These are phyloP conservation scores for Alternaria panax DNA, from an alignment of 2,329 filamentous ascomycete genomes.

Conservation along the genomic window DNA sequence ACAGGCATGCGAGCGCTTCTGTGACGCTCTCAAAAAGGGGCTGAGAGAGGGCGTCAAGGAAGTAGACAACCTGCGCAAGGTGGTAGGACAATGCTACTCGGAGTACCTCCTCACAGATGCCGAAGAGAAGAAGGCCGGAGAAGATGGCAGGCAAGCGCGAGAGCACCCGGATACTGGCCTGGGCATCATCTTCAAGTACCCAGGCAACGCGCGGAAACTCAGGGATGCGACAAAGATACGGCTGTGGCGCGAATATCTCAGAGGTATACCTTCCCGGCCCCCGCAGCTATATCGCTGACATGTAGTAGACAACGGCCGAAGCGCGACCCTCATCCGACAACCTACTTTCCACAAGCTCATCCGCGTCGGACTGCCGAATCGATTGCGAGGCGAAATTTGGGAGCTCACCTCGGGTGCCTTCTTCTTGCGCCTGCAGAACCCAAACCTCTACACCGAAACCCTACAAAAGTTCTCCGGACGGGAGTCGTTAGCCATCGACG, in stretches of 20 bases:
- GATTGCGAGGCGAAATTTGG: slow-evolving; percentile 93
- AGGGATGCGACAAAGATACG: slow-evolving; percentile 97
- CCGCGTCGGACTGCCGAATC: slow-evolving; percentile 90
- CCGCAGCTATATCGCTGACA: slow-evolving; percentile 20
- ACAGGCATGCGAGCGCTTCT: slow-evolving; percentile 91
- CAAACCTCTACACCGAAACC: slow-evolving; percentile 83
- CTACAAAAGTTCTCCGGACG: slow-evolving; percentile 81
- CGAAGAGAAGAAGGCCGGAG: slow-evolving; percentile 43
- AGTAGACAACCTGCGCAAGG: slow-evolving; percentile 81
- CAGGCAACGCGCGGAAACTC: slow-evolving; percentile 91
- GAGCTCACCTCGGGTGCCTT: slow-evolving; percentile 92
- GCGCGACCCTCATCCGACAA: slow-evolving; percentile 89
- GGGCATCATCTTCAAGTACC: slow-evolving; percentile 91
- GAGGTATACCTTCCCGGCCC: slow-evolving; percentile 53
- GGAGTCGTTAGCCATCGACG: slow-evolving; percentile 94
- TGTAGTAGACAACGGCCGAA: slow-evolving; percentile 80
- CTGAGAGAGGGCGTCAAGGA: slow-evolving; percentile 86
- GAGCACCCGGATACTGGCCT: slow-evolving; percentile 89
- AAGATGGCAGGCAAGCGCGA: slow-evolving; percentile 54
- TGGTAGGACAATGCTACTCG: slow-evolving; percentile 88
- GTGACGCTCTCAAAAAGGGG: slow-evolving; percentile 91
- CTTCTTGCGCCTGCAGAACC: slow-evolving; percentile 85
- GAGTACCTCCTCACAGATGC: slow-evolving; percentile 59
- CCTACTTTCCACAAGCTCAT: slow-evolving; percentile 98
- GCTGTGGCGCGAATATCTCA: slow-evolving; percentile 93